A percentile compares a stretch with the other conserved stretches of the same genome.
These are phyloP conservation scores for Annulohypoxylon maeteangense DNA, from an alignment of 495 filamentous ascomycete species.

Conservation along the genomic window DNA sequence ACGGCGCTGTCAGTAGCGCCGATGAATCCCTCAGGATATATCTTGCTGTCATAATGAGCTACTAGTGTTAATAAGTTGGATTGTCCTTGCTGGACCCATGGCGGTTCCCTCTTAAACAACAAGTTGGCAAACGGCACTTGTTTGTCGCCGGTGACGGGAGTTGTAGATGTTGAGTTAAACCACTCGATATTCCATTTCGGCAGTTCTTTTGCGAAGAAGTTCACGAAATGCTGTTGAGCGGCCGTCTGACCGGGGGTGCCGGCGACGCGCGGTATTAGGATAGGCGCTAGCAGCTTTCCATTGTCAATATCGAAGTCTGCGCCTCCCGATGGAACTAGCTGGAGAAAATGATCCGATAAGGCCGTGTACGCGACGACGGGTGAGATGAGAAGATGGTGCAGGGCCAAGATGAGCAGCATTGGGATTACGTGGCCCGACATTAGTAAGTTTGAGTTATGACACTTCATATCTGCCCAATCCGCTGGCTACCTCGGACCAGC, in stretches of 20 bases:
- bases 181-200: slow-evolving; percentile 82
- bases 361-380: slow-evolving; percentile 70
- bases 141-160: slow-evolving; percentile 73
- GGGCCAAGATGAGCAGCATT: slow-evolving; percentile 41
- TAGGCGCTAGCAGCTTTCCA: slow-evolving; percentile 83
- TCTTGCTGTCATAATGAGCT: slow-evolving; percentile 93
- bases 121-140: slow-evolving; percentile 87
- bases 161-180: slow-evolving; percentile 87
- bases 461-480: slow-evolving; percentile 36
- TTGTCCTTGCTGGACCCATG: slow-evolving; percentile 77
- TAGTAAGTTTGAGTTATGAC: slow-evolving; percentile 24
- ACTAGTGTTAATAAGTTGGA: slow-evolving; percentile 84
- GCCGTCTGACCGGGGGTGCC: slow-evolving; percentile 79
- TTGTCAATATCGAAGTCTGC: slow-evolving; percentile 82
- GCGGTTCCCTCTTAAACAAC: slow-evolving; percentile 89
- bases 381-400: slow-evolving; percentile 51
- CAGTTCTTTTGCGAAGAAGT: slow-evolving; percentile 79
- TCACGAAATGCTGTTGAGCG: slow-evolving; percentile 82
- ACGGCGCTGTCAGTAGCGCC: slow-evolving; percentile 93
- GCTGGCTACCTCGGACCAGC: slow-evolving; percentile 44
- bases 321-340: slow-evolving; percentile 71
- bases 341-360: slow-evolving; percentile 77
- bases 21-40: slow-evolving; percentile 86
- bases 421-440: slow-evolving; percentile 40
- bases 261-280: slow-evolving; percentile 89